phyloP scores from a whole-genome alignment of 2,329 filamentous ascomycete genomes.

The Claviceps purpurea region DNA sequence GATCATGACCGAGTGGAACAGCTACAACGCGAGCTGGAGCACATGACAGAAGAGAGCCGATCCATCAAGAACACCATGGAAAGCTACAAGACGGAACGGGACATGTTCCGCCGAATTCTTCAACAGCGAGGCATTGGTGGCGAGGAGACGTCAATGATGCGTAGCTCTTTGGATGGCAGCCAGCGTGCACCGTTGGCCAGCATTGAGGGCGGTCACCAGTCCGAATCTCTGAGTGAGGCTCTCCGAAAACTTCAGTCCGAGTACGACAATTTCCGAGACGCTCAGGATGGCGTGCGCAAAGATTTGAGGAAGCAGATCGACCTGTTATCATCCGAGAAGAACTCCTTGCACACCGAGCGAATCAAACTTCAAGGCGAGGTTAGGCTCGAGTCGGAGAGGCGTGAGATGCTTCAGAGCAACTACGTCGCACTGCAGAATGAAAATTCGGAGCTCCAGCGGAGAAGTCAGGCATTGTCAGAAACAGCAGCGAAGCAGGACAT shows the following conservation, averaged over 20 bases:
- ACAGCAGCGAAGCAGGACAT: constrained; percentile 81
- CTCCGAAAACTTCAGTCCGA: constrained; percentile 80
- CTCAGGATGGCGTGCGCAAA: constrained; percentile 67
- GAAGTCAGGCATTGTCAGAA: constrained; percentile 64
- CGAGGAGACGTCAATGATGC: constrained; percentile 57
- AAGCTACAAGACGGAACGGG: constrained; percentile 87
- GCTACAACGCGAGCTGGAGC: constrained; percentile 58
- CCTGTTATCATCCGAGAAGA: constrained; percentile 68
- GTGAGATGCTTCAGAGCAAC: constrained; percentile 81
- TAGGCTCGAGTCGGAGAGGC: constrained; percentile 67
- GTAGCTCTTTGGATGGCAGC: constrained; percentile 51
- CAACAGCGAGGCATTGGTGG: constrained; percentile 52
- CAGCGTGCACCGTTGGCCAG: constrained; percentile 41
- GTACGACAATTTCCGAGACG: constrained; percentile 80
- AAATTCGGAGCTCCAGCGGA: constrained; percentile 75
- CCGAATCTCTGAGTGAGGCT: constrained; percentile 55
- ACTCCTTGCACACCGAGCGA: constrained; percentile 66
- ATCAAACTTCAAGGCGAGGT: constrained; percentile 70
- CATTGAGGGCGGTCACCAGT: constrained; percentile 42
- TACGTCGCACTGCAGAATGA: constrained; percentile 73
- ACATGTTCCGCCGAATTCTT: constrained; percentile 93
- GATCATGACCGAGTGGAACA: constrained; percentile 61
- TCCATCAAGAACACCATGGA: constrained; percentile 74
- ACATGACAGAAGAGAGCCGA: constrained; percentile 70
- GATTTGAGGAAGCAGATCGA: constrained; percentile 78